A percentile compares a stretch with the other conserved stretches of the same genome.
phyloP scores from a whole-genome alignment of 129 eudicot genomes.

The Cynara cardunculus region DNA sequence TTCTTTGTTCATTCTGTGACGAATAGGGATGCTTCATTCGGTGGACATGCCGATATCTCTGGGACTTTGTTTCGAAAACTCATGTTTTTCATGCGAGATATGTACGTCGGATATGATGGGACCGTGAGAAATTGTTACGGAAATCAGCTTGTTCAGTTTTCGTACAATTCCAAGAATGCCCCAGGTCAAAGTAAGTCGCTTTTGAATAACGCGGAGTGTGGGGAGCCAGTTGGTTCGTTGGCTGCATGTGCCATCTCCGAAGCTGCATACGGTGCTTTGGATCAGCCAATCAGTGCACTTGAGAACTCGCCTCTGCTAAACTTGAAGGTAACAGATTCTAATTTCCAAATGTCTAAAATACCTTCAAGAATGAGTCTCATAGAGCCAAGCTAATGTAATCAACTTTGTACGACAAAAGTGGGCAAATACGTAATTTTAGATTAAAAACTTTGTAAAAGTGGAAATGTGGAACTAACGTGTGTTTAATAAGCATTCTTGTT shows the following conservation, averaged over 20 bases:
- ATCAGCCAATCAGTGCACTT: slow-evolving; percentile 82
- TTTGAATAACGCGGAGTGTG: slow-evolving; percentile 33
- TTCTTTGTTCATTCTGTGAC: slow-evolving; percentile 75
- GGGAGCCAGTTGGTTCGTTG: slow-evolving; percentile 80
- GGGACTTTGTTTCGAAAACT: slow-evolving; percentile 67
- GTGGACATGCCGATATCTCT: slow-evolving; percentile 91
- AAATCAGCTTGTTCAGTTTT: slow-evolving; percentile 74
- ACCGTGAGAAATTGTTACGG: slow-evolving; percentile 81
- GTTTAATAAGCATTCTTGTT: slow-evolving; percentile 1
- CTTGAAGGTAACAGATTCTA: slow-evolving; percentile 55
- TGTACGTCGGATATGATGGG: slow-evolving; percentile 66
- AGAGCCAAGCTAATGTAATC: not conserved
- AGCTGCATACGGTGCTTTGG: slow-evolving; percentile 93
- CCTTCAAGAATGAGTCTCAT: not conserved
- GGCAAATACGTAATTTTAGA: not conserved
- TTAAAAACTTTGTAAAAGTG: no score
- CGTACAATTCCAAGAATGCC: slow-evolving; percentile 25
- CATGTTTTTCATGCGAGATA: slow-evolving; percentile 88
- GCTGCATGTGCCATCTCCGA: slow-evolving; percentile 93
- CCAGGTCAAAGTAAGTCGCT: slow-evolving; percentile 22
- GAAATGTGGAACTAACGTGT: not conserved
- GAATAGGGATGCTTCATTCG: slow-evolving; percentile 73
- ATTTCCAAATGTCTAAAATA: slow-evolving; percentile 10
- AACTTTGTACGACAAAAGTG: not conserved
- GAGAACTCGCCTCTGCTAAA: slow-evolving; percentile 78